Conservation (phyloP, 2,329 filamentous ascomycete genomes). For the Gyromitra esculenta region DNA sequence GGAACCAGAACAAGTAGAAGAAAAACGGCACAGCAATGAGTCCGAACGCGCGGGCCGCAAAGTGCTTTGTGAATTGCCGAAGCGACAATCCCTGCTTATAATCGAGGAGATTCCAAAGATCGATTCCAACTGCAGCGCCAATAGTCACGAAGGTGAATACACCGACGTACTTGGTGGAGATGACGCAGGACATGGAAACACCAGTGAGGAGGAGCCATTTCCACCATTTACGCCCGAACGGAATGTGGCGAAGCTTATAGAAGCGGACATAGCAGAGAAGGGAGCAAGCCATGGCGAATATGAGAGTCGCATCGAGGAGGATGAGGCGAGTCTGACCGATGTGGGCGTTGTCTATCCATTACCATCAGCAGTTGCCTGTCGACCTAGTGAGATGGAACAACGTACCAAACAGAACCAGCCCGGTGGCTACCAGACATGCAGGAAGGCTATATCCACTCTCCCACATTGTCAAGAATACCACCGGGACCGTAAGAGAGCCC, state of each 20-base stretch:
- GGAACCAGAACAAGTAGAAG: constrained; percentile 99
- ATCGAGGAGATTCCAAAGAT: constrained; percentile 93
- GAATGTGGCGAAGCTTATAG: constrained; percentile 89
- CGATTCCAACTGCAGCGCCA: constrained; percentile 89
- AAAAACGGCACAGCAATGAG: constrained; percentile 92
- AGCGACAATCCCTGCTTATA: constrained; percentile 86
- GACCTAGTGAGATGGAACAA: not conserved
- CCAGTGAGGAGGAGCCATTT: constrained; percentile 98
- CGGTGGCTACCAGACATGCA: constrained; percentile 85
- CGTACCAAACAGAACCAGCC: constrained; percentile 77
- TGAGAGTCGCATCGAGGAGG: constrained; percentile 89
- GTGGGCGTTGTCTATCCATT: constrained; percentile 81
- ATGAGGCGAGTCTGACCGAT: constrained; percentile 96
- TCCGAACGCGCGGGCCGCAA: constrained; percentile 83
- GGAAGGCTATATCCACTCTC: constrained; percentile 97
- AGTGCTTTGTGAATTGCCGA: constrained; percentile 85
- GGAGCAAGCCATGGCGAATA: constrained; percentile 95
- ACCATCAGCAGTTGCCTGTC: constrained; percentile 32
- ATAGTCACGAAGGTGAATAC: constrained; percentile 97
- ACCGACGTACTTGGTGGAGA: constrained; percentile 98
- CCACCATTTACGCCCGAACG: constrained; percentile 98
- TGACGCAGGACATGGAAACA: constrained; percentile 93
- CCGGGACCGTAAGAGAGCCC: constrained; percentile 91
- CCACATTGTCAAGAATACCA: constrained; percentile 98
- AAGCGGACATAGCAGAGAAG: constrained; percentile 95